Evolutionary conservation across 805 yeast genomes (phyloP).

Genomic region (Huiozyma naganishii): DNA sequence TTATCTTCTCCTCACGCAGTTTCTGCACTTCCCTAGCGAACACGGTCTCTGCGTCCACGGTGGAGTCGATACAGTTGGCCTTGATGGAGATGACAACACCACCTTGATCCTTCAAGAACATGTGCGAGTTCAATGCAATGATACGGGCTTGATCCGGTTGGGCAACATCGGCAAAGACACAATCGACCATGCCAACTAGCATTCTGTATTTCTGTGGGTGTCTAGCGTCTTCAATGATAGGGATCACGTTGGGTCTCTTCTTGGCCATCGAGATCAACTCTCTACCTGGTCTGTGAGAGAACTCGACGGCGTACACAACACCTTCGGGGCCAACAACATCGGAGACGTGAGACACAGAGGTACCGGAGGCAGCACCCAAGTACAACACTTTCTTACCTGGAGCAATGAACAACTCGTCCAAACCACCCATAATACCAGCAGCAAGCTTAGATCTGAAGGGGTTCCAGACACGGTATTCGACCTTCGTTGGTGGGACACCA

Average conservation of each 20-base stretch:
- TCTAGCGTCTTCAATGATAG: conserved; percentile 99
- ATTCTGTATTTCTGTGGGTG: conserved; percentile 99
- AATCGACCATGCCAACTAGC: conserved; percentile 98
- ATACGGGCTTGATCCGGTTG: conserved; percentile 99
- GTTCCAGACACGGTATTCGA: conserved; percentile 99
- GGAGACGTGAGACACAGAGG: conserved; percentile 96
- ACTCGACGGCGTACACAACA: conserved; percentile 96
- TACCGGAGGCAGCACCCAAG: conserved; percentile 99
- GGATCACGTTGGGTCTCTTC: conserved; percentile 98
- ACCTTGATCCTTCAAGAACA: conserved; percentile 97
- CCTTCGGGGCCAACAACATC: conserved; percentile 99
- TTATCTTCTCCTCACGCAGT: conserved; percentile 96
- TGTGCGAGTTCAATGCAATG: conserved; percentile 94
- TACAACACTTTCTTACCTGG: conserved; percentile 97
- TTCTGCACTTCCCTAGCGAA: conserved; percentile 99
- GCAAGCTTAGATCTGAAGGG: conserved; percentile 99
- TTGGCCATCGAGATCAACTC: conserved; percentile 98
- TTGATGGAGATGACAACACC: conserved; percentile 97
- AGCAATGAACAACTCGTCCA: conserved; percentile 91
- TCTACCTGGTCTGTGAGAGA: conserved; percentile 99
- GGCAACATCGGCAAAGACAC: conserved; percentile 98
- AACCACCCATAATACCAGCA: conserved; percentile 99
- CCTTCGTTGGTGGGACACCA: conserved; percentile 82
- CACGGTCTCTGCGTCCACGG: conserved; percentile 98
- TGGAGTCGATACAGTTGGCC: conserved; percentile 99